Base-by-base conservation (phyloP, 2,329 filamentous ascomycete genomes). In the Aureobasidium leucospermi region DNA sequence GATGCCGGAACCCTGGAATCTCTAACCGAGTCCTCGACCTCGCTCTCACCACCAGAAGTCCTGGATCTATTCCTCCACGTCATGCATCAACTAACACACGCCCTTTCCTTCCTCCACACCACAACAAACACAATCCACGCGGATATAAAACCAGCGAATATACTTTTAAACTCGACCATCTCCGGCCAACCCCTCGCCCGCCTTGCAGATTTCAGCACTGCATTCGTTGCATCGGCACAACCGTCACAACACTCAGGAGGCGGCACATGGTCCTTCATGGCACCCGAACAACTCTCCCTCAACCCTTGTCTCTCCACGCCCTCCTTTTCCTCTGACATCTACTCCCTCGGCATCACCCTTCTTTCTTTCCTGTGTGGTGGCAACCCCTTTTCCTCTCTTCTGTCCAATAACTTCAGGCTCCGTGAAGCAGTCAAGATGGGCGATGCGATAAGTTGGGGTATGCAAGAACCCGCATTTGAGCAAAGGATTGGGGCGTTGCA, bases 91-190 rank as follows among this genome's bases (percentile, higher is more conserved):
- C 69, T 79, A 6, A 67, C 77, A 32, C 65, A 67, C 39, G 75
- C 74, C 19, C 67, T 79, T 3, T 68, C 69, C 4, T 78, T 76
- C 70, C 64, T 79, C 59, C 71, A 76, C 58, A 60, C 66, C 7
- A 69, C 71, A 29, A 34, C 38, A 19, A 68, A 68, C 23, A 71
- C 76, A 51, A 69, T 76, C 1, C 73, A 76, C 59, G 76, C 74
- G 5, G 77, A 79, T 60, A 73, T 79, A 67, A 79, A 79, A 65
- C 76, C 77, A 1, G 71, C 70, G 1, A 79, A 79, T 65, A 71
- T 79, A 46, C 70, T 79, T 38, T 65, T 76, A 53, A 65, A 62
- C 58, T 61, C 68, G 64, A 67, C 13, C 60, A 64, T 41, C 62
- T 16, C 32, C 5, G 36, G 65, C 34, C 62, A 62, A 13, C 61